These are phyloP conservation scores for Cladosporium halotolerans DNA, from an alignment of 2,329 filamentous ascomycete genomes.

Conservation along the genomic window DNA sequence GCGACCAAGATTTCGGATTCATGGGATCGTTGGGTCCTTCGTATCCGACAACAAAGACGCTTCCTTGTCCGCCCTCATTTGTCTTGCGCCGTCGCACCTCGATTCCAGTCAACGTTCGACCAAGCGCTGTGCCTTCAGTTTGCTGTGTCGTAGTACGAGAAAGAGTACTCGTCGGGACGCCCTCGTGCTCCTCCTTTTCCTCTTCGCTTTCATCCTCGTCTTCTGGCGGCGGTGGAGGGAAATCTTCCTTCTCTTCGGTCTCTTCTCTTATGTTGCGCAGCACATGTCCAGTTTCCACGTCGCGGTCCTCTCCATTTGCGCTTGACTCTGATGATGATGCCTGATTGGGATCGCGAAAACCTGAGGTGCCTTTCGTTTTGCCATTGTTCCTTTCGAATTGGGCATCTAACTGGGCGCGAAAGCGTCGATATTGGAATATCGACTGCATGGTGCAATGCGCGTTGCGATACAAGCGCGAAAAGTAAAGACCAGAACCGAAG, in stretches of 20 bases:
- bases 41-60: slow-evolving; percentile 14
- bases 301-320: slow-evolving; percentile 20
- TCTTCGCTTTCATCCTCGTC: slow-evolving; percentile 10
- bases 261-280: slow-evolving; percentile 1
- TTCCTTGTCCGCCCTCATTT: slow-evolving; percentile 31
- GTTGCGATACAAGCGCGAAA: too few relatives aligned
- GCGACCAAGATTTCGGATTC: slow-evolving; percentile 12
- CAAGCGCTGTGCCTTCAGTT: slow-evolving; percentile 29
- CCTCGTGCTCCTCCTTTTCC: slow-evolving; percentile 15
- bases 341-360: neutral
- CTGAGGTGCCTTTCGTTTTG: neutral
- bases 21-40: slow-evolving; percentile 5
- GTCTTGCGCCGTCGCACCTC: slow-evolving; percentile 31
- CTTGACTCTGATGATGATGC: slow-evolving; percentile 12
- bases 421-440: slow-evolving; percentile 22
- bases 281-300: slow-evolving; percentile 10
- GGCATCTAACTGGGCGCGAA: slow-evolving; percentile 18
- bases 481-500: too few relatives aligned
- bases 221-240: neutral
- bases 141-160: slow-evolving; percentile 27
- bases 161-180: slow-evolving; percentile 18
- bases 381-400: slow-evolving; percentile 18
- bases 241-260: slow-evolving; percentile 6
- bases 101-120: slow-evolving; percentile 32
- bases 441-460: slow-evolving; percentile 14